phyloP scores from a whole-genome alignment of 306 rosid species.

The Pyrus communis region DNA sequence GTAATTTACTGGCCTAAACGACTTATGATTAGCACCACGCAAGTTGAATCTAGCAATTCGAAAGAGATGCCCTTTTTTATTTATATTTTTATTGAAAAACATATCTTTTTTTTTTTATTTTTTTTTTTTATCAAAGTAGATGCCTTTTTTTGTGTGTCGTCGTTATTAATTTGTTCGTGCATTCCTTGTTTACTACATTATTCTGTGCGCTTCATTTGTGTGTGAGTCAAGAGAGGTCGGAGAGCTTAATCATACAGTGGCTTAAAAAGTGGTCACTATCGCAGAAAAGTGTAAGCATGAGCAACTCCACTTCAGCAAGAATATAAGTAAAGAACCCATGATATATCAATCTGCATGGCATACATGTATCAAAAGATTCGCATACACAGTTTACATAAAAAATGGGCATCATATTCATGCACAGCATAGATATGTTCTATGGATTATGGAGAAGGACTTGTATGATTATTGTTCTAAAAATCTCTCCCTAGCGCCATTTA shows the following conservation, averaged over 20 bases:
- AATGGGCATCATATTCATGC: background rate
- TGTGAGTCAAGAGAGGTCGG: background rate
- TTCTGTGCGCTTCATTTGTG: background rate
- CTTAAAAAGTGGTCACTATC: background rate
- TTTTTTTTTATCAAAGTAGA: background rate
- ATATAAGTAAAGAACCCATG: background rate
- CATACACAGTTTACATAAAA: background rate
- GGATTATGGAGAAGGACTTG: background rate
- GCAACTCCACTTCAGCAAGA: background rate
- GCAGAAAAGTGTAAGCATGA: background rate
- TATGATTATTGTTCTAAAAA: too few species aligned
- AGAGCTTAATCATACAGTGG: background rate
- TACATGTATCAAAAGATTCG: background rate
- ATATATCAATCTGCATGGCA: background rate
- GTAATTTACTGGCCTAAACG: background rate
- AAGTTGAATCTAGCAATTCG: background rate
- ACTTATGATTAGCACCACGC: too few species aligned
- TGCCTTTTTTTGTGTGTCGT: background rate
- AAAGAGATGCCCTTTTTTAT: background rate
- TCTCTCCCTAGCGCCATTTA: too few species aligned
- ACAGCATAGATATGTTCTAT: too few species aligned
- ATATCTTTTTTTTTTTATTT: too few species aligned
- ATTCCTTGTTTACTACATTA: background rate
- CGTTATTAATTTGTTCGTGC: background rate
- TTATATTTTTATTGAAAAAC: background rate